phyloP scores from a whole-genome alignment of 768 basidiomycete species.

The Mycena epipterygia region DNA sequence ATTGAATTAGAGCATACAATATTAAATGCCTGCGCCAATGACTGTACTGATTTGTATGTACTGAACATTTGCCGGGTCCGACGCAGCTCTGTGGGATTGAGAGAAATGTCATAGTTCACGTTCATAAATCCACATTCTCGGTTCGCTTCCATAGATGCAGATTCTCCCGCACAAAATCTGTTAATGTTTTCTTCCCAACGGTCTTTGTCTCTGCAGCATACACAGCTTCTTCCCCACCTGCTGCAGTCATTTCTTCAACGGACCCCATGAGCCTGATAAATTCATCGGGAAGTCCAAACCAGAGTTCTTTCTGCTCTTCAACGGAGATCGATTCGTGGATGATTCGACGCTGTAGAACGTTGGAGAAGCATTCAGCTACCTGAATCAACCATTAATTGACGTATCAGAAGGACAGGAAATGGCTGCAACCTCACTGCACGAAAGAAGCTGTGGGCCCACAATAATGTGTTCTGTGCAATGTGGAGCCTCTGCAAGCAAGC shows the following conservation, averaged over 20 bases:
- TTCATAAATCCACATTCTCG: not conserved
- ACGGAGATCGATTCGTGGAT: constrained; percentile 16
- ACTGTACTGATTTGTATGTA: not conserved
- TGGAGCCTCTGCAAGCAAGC: not conserved
- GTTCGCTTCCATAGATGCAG: not conserved
- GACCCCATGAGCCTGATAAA: constrained; percentile 19
- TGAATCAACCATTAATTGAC: not conserved
- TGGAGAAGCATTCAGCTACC: constrained; percentile 12
- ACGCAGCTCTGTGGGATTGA: too few relatives aligned
- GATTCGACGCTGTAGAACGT: constrained; percentile 5
- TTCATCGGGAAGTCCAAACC: constrained; percentile 17
- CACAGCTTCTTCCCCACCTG: constrained; percentile 14
- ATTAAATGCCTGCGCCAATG: too few relatives aligned
- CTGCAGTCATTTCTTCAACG: constrained; percentile 18
- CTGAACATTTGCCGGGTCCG: not conserved
- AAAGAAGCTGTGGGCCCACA: constrained; percentile 30
- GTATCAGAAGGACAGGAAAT: not conserved
- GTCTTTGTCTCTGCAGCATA: constrained; percentile 18
- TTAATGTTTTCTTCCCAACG: constrained; percentile 15
- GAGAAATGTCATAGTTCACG: not conserved
- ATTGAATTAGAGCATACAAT: not conserved
- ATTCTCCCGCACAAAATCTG: constrained; percentile 15
- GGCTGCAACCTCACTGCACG: constrained; percentile 17
- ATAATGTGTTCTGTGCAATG: constrained; percentile 21
- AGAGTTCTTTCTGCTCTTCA: constrained; percentile 10